Conservation (phyloP, 1,284 basidiomycete species). For the Butyriboletus appendiculatus region DNA sequence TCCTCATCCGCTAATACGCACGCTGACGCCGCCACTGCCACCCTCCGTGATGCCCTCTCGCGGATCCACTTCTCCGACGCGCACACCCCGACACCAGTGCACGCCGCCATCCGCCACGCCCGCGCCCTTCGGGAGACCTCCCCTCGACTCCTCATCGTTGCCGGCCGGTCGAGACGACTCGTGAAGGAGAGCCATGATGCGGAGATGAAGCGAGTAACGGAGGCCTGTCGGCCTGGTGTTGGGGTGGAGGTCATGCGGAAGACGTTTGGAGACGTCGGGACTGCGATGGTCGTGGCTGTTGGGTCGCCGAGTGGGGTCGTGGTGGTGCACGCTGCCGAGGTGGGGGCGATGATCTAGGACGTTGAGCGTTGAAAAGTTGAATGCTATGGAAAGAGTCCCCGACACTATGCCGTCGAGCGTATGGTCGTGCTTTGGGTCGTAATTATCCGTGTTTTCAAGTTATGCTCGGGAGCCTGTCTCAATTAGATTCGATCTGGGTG, state of each 20-base stretch:
- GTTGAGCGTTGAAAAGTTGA: background rate
- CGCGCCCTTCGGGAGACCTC: conserved; percentile 28
- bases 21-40: conserved; percentile 25
- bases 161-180: conserved; percentile 79
- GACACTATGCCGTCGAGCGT: background rate
- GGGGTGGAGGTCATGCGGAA: conserved; percentile 53
- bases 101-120: conserved; percentile 48
- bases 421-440: background rate
- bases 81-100: conserved; percentile 52
- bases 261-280: conserved; percentile 77
- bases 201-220: conserved; percentile 61
- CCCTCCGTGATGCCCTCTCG: conserved; percentile 33
- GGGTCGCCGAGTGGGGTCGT: conserved; percentile 26
- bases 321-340: conserved; percentile 22
- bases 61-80: conserved; percentile 57
- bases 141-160: conserved; percentile 53
- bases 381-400: too few relatives aligned
- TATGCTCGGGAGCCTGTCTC: background rate
- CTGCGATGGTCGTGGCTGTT: conserved; percentile 50
- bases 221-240: conserved; percentile 40
- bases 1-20: too few relatives aligned
- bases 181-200: conserved; percentile 55
- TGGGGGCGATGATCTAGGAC: background rate
- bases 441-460: background rate
- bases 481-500: background rate